A percentile compares a stretch with the other conserved stretches of the same genome.
phyloP scores from a whole-genome alignment of 2,329 filamentous ascomycete species.

The Pseudocercospora eumusae region DNA sequence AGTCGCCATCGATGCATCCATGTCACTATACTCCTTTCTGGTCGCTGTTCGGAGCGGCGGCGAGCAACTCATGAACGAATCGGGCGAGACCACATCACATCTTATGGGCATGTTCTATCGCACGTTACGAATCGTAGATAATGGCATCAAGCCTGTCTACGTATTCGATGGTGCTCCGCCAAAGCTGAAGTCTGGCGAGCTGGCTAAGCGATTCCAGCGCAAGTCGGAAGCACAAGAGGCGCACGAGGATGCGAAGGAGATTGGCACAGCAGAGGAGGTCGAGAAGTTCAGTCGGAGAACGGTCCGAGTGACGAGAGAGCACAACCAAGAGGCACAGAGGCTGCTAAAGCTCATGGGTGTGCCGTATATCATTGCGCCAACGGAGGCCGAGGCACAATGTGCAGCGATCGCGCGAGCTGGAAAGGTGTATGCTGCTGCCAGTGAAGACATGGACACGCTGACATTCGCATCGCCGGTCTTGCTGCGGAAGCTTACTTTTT shows the following conservation, averaged over 20 bases:
- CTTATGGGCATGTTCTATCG: slow-evolving; percentile 99
- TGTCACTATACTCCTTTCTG: slow-evolving; percentile 99
- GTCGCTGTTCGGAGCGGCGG: slow-evolving; percentile 96
- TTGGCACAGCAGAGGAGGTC: slow-evolving; percentile 92
- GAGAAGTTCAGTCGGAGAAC: slow-evolving; percentile 96
- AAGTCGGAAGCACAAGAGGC: slow-evolving; percentile 89
- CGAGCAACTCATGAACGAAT: slow-evolving; percentile 92
- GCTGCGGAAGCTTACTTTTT: slow-evolving; percentile 90
- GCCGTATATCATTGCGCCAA: slow-evolving; percentile 91
- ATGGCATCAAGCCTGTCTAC: slow-evolving; percentile 97
- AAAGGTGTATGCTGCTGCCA: slow-evolving; percentile 95
- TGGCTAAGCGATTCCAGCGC: slow-evolving; percentile 92
- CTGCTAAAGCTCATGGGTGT: slow-evolving; percentile 94
- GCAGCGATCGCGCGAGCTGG: slow-evolving; percentile 84
- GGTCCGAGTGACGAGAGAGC: slow-evolving; percentile 91
- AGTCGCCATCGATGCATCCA: slow-evolving; percentile 66
- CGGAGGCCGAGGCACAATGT: slow-evolving; percentile 96
- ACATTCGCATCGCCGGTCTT: slow-evolving; percentile 93
- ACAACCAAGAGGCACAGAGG: slow-evolving; percentile 91
- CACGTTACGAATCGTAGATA: slow-evolving; percentile 95
- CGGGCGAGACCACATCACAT: slow-evolving; percentile 94
- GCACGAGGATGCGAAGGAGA: slow-evolving; percentile 94
- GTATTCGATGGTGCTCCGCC: slow-evolving; percentile 97
- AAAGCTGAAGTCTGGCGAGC: slow-evolving; percentile 94
- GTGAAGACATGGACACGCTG: slow-evolving; percentile 98